phyloP scores from a whole-genome alignment of 2,329 filamentous ascomycete genomes.

The Alternaria novae-zelandiae region DNA sequence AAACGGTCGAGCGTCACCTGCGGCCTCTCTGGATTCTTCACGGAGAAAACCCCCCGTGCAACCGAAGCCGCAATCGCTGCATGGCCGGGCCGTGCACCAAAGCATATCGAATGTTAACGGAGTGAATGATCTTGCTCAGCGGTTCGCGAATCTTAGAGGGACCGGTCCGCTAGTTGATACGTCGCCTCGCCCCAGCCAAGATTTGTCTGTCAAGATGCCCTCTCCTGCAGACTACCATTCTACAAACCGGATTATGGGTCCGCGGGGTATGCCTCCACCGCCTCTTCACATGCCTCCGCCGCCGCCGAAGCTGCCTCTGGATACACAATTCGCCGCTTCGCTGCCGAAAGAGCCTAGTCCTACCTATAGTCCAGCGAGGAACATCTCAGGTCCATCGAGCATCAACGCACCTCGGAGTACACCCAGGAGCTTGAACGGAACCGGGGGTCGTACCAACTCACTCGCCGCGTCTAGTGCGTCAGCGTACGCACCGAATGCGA shows the following conservation, averaged over 20 bases:
- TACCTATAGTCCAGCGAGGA: conserved; percentile 79
- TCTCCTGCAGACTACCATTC: conserved; percentile 48
- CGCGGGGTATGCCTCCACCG: conserved; percentile 61
- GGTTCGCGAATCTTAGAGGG: conserved; percentile 47
- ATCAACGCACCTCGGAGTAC: conserved; percentile 70
- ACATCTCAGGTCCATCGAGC: conserved; percentile 69
- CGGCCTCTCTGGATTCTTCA: conserved; percentile 24
- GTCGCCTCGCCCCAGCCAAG: conserved; percentile 27
- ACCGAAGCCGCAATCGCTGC: conserved; percentile 71
- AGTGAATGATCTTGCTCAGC: conserved; percentile 42
- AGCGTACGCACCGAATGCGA: conserved; percentile 45
- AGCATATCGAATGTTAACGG: conserved; percentile 31
- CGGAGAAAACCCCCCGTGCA: conserved; percentile 55
- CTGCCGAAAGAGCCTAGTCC: conserved; percentile 76
- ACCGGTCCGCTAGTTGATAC: conserved; percentile 30
- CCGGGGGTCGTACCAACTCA: conserved; percentile 62
- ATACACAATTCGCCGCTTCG: conserved; percentile 59
- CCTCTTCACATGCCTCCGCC: conserved; percentile 31
- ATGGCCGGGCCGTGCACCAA: conserved; percentile 64
- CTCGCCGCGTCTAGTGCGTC: conserved; percentile 50
- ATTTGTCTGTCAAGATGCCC: conserved; percentile 50
- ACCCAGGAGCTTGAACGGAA: conserved; percentile 67
- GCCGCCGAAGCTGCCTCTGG: conserved; percentile 57
- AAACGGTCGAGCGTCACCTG: conserved; percentile 26
- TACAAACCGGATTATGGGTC: conserved; percentile 51